A percentile compares a stretch with the other conserved stretches of the same genome.
These are phyloP conservation scores for Lojkania enalia DNA, from an alignment of 2,329 filamentous ascomycete genomes.

Conservation along the genomic window DNA sequence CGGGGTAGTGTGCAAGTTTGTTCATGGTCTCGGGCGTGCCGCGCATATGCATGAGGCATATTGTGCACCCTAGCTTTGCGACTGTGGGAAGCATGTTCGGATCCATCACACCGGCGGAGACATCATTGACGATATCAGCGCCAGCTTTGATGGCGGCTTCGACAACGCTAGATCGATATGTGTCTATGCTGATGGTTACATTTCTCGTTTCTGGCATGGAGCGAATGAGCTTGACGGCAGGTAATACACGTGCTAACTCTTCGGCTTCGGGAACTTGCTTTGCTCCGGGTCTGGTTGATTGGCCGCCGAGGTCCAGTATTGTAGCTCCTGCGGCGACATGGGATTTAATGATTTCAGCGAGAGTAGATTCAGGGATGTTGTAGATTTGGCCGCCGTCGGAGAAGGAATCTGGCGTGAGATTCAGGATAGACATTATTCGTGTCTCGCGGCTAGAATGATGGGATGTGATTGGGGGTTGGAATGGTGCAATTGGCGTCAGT, in stretches of 20 bases:
- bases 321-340: conserved; percentile 73
- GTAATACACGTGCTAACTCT: conserved; percentile 77
- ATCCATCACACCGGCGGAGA: conserved; percentile 82
- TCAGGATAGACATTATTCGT: conserved; percentile 89
- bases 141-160: conserved; percentile 74
- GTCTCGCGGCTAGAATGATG: conserved; percentile 55
- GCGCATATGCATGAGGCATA: conserved; percentile 92
- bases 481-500: conserved; percentile 44
- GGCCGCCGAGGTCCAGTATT: conserved; percentile 90
- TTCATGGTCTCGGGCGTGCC: conserved; percentile 84
- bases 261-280: conserved; percentile 69
- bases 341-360: conserved; percentile 61
- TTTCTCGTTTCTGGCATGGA: conserved; percentile 63
- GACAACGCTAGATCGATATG: conserved; percentile 84
- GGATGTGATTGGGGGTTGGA: conserved; percentile 29
- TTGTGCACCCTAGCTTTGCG: conserved; percentile 74
- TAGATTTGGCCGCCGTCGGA: conserved; percentile 75
- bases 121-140: conserved; percentile 92
- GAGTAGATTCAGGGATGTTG: conserved; percentile 47
- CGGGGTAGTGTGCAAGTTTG: conserved; percentile 63
- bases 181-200: conserved; percentile 85
- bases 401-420: conserved; percentile 95
- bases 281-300: conserved; percentile 83
- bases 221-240: conserved; percentile 75
- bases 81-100: conserved; percentile 79